Evolutionary conservation across 495 filamentous ascomycete species (phyloP), one percentile per base, ranked within the genome.

Genomic region (Chaetomium cochliodes): DNA sequence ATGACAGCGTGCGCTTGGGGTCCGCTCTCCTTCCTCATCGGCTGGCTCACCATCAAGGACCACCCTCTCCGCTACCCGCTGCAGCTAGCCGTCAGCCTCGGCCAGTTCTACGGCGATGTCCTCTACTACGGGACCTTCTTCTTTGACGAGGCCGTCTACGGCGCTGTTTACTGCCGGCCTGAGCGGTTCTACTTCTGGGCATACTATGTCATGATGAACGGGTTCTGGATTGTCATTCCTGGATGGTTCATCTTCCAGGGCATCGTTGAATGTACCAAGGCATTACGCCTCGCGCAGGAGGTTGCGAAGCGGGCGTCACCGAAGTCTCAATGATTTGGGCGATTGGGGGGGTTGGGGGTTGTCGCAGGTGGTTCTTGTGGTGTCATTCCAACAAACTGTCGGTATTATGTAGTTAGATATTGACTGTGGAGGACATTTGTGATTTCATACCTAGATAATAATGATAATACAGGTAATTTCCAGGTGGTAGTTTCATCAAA

Each of bases 191-290:
- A 86, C 65, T 87, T 79, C 64, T 86, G 80, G 79, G 75, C 76
- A 4, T 87, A 87, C 67, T 87, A 79, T 64, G 68, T 86, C 9
- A 66, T 82, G 41, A 77, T 85, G 77, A 87, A 87, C 63, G 69
- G 65, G 12, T 82, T 86, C 68, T 86, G 84, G 84, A 81, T 86
- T 54, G 71, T 85, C 37, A 80, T 87, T 53, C 84, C 84, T 0
- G 51, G 16, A 3, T 23, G 33, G 57, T 20, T 59, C 6, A 20
- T 59, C n/a, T n/a, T 20, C 13, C 23, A 18, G 25, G 47, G 23
- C 42, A 20, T 23, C 7, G 11, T 59, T 8, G 57, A 59, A 11
- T 12, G 16, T 12, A 30, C 42, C 23, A 59, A 47, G 25, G 57
- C 57, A 5, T 28, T 59, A 2, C 57, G 23, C 30, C n/a, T 59